Conservation (phyloP, 257 asterid genomes). For the Fraxinus pennsylvanica region DNA sequence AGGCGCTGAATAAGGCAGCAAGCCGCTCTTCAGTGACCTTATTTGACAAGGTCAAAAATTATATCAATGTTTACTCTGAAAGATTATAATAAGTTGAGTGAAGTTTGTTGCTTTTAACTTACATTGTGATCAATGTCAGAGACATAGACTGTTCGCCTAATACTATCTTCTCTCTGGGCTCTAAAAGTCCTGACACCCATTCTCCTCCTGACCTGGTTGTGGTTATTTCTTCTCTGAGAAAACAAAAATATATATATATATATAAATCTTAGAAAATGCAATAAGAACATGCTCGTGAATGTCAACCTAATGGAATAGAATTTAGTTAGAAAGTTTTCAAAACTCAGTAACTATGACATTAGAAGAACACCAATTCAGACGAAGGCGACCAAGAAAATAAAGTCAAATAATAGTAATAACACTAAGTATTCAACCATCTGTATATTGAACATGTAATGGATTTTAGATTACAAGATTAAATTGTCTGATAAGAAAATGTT, state of each 20-base stretch:
- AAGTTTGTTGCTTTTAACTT: constrained; percentile 30
- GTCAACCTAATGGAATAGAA: not conserved
- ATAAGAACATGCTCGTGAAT: not conserved
- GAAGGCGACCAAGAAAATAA: not conserved
- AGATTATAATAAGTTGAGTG: not conserved
- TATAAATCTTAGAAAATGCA: not conserved
- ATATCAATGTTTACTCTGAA: constrained; percentile 25
- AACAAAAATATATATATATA: not conserved
- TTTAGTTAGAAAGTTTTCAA: not conserved
- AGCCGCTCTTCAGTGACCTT: constrained; percentile 91
- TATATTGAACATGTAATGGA: not conserved
- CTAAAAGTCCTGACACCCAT: constrained; percentile 67
- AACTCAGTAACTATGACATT: not conserved
- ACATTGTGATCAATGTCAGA: constrained; percentile 89
- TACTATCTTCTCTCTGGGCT: constrained; percentile 89
- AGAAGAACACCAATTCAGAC: not conserved
- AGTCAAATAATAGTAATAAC: not conserved
- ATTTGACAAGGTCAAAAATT: constrained; percentile 28
- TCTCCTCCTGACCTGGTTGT: constrained; percentile 65
- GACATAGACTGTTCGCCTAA: constrained; percentile 90
- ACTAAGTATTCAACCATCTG: not conserved
- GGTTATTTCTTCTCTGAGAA: constrained; percentile 67
- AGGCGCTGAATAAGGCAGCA: constrained; percentile 75
- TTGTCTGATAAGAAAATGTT: not conserved
- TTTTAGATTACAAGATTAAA: too few relatives aligned